A percentile compares a stretch with the other conserved stretches of the same genome.
These are phyloP conservation scores for Ophiostoma quercus DNA, from an alignment of 2,329 filamentous ascomycete species.

Conservation along the genomic window DNA sequence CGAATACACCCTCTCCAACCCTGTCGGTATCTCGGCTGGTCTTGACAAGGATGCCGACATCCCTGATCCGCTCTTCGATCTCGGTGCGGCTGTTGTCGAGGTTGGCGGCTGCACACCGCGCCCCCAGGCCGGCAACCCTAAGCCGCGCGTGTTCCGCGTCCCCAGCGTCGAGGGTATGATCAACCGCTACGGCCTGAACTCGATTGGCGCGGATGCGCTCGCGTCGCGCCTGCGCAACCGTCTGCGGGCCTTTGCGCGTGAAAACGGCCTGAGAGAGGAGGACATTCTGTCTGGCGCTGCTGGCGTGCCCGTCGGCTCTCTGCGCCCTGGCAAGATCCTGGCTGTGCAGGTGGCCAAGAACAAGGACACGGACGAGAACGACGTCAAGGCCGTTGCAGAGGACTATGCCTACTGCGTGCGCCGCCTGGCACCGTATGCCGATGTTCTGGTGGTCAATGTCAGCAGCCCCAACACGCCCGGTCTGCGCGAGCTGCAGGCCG, in stretches of 20 bases:
- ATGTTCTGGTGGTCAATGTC: constrained; percentile 96
- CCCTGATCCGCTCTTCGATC: constrained; percentile 73
- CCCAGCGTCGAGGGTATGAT: constrained; percentile 80
- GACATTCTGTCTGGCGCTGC: constrained; percentile 67
- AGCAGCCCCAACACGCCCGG: constrained; percentile 95
- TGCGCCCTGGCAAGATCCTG: constrained; percentile 69
- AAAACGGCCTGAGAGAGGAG: constrained; percentile 63
- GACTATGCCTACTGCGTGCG: constrained; percentile 88
- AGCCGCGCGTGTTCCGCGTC: constrained; percentile 81
- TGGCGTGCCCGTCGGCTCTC: constrained; percentile 74
- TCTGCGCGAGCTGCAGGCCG: constrained; percentile 77
- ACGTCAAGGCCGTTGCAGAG: constrained; percentile 73
- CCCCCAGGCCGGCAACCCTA: constrained; percentile 84
- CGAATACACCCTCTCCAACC: constrained; percentile 70
- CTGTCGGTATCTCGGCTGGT: constrained; percentile 89
- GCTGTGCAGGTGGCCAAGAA: constrained; percentile 97
- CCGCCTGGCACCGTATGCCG: constrained; percentile 77
- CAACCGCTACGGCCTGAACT: constrained; percentile 95
- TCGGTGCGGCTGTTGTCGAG: constrained; percentile 84
- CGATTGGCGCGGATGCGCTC: constrained; percentile 80
- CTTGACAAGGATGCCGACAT: constrained; percentile 93
- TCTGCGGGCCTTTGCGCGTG: constrained; percentile 69
- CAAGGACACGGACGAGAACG: constrained; percentile 78
- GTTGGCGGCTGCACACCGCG: constrained; percentile 83
- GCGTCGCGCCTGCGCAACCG: constrained; percentile 72